Base-by-base conservation (phyloP, 2,329 filamentous ascomycete species). In the Colletotrichum orchidophilum region DNA sequence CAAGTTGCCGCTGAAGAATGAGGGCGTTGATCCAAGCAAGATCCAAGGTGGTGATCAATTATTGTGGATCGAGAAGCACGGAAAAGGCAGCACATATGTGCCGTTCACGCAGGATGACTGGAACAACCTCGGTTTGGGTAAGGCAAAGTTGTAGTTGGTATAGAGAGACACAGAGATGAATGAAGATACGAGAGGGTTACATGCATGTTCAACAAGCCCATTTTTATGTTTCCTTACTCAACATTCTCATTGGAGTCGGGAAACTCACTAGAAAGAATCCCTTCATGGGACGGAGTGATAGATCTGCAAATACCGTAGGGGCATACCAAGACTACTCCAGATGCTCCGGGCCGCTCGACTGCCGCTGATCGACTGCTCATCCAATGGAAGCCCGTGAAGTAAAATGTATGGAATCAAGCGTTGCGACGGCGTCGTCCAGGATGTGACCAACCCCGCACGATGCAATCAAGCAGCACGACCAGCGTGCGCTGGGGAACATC, bases 21-120 rank as follows among this genome's bases (percentile, higher is more conserved):
- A 71, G 29, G 69, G 69, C 5, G 69, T 71, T n/a, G 58, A 71
- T 9, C 69, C 64, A 3, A 49, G 58, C 33, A 63, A 71, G 52
- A 49, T 68, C 1, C 50, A 80, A 26, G 74, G 74, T 1, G 78
- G 80, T 1, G 86, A 87, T 64, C 76, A 80, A 31, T 66, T 88
- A 3, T 79, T 85, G 27, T 84, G 93, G 80, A 90, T 90, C 75
- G 91, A 90, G 81, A 63, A 63, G 46, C 69, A 68, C n/a, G 69
- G 86, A 0, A 87, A 86, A 80, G 77, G 84, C 3, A 82, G 85
- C 27, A 84, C 83, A 2, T 93, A 93, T 79, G 82, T 88, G 7
- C 83, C 87, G 0, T 93, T 92, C 75, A 86, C 82, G 1, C 80
- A 84, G 73, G 79, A 81, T 29, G 89, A 93, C 74, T 93, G 90